Evolutionary conservation across 257 asterid species (phyloP), one percentile per base, ranked within the genome.

Genomic region (Nicotiana attenuata): DNA sequence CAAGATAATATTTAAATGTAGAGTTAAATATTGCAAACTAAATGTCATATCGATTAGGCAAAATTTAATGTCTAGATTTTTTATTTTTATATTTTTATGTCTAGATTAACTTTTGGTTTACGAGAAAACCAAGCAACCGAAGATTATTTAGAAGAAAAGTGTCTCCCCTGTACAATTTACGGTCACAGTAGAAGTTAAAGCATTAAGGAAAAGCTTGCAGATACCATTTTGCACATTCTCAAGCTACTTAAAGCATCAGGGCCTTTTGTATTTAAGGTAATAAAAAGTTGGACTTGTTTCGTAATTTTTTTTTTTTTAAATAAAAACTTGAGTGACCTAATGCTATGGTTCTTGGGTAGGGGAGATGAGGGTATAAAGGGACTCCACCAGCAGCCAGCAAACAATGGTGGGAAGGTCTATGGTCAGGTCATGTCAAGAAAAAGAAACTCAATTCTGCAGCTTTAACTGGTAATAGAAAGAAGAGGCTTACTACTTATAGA

Each of bases 181-280:
- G 5, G 5, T 31, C 35, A 31, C 35, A 31, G 0, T 31, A 31
- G 35, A 31, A 31, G 35, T 3, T 31, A 31, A 31, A 31, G 0
- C 75, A 3, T 65, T 29, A 75, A 52, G 31, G 13, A 16, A 81
- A 82, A 31, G 61, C 8, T 85, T 56, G 73, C 76, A 61, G 82
- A n/a, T 59, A 81, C 88, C 82, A 53, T 66, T 1, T 80, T 61
- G 82, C 84, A 82, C 84, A 79, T 83, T 77, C 84, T 84, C 77
- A 79, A 63, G 84, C 76, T 83, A 84, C 85, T 76, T 67, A 55
- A 83, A 82, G 33, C 38, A 87, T 17, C 60, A 29, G 24, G 41
- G 26, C 10, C 90, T 87, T 88, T 88, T 75, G 79, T 73, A 85
- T 85, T 87, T 87, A 80, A 80, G 90, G 91, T 87, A 86, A 76